Percentiles rank a stretch among this genome's conserved stretches.
Conservation (phyloP, 1,284 basidiomycete species). For the Gastroboletus turbinatus region DNA sequence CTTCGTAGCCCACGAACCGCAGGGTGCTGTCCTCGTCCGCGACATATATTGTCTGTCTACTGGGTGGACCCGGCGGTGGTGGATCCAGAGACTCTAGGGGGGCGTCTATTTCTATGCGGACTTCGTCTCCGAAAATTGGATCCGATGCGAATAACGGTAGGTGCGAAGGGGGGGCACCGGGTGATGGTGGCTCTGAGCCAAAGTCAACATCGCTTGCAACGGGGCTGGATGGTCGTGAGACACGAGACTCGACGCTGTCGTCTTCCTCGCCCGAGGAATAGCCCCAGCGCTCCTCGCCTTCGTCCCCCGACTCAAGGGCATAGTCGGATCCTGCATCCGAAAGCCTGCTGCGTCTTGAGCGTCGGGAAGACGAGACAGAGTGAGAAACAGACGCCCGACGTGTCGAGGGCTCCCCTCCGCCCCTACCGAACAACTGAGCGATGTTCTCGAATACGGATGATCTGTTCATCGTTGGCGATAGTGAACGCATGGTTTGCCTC, state of each 20-base stretch:
- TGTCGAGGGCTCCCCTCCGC: slow-evolving; percentile 40
- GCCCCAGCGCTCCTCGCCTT: slow-evolving; percentile 71
- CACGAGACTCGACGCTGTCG: slow-evolving; percentile 34
- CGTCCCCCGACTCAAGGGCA: slow-evolving; percentile 52
- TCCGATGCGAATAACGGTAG: slow-evolving; percentile 72
- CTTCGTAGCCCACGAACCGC: slow-evolving; percentile 88
- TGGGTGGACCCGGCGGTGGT: slow-evolving; percentile 74
- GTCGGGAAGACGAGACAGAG: slow-evolving; percentile 49
- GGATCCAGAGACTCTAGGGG: slow-evolving; percentile 58
- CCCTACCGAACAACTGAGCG: slow-evolving; percentile 65
- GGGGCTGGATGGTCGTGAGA: slow-evolving; percentile 36
- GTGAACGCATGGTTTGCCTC: slow-evolving; percentile 31
- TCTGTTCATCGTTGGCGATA: slow-evolving; percentile 44
- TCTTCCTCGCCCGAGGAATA: slow-evolving; percentile 76
- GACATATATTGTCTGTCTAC: slow-evolving; percentile 85
- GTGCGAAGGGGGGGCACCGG: slow-evolving; percentile 42
- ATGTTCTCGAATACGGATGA: slow-evolving; percentile 66
- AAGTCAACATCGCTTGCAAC: slow-evolving; percentile 61
- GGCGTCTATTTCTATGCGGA: slow-evolving; percentile 75
- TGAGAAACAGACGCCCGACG: slow-evolving; percentile 56
- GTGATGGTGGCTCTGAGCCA: slow-evolving; percentile 66
- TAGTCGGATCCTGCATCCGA: slow-evolving; percentile 62
- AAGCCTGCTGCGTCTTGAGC: slow-evolving; percentile 51
- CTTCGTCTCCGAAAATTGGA: slow-evolving; percentile 77
- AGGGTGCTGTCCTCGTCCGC: slow-evolving; percentile 91